A percentile compares a stretch with the other conserved stretches of the same genome.
Evolutionary conservation across 2,329 filamentous ascomycete species (phyloP).

Genomic region (Fusarium fujikuroi): DNA sequence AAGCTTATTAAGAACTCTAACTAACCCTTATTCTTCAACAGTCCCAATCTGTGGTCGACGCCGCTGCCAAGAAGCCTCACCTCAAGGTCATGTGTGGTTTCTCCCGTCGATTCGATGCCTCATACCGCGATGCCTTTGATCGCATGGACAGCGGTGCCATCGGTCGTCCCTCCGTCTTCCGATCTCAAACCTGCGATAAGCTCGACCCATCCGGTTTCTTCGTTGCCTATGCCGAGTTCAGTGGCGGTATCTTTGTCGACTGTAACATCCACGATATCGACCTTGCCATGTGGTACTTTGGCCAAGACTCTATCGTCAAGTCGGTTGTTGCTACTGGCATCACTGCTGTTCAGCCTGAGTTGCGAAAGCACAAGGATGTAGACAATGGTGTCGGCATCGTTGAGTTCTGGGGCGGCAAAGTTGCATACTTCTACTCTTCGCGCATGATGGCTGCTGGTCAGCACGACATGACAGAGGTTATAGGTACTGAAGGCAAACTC

Average conservation of each 20-base stretch:
- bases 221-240: constrained; percentile 72
- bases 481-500: constrained; percentile 73
- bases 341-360: constrained; percentile 47
- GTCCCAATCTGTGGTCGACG: constrained; percentile 69
- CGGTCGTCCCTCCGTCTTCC: constrained; percentile 69
- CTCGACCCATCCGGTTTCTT: constrained; percentile 75
- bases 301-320: constrained; percentile 47
- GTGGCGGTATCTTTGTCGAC: constrained; percentile 77
- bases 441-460: constrained; percentile 78
- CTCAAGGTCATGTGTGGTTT: constrained; percentile 69
- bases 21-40: constrained; percentile 42
- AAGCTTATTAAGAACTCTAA: not conserved
- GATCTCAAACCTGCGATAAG: constrained; percentile 75
- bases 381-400: constrained; percentile 63
- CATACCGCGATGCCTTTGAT: constrained; percentile 69
- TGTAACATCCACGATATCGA: constrained; percentile 76
- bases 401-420: constrained; percentile 72
- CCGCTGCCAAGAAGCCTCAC: constrained; percentile 64
- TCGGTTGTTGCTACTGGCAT: constrained; percentile 47
- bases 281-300: constrained; percentile 50
- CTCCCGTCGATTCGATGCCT: constrained; percentile 66
- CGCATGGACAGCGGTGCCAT: constrained; percentile 65
- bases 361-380: constrained; percentile 48
- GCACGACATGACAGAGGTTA: constrained; percentile 74
- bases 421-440: constrained; percentile 72